phyloP scores from a whole-genome alignment of 352 stramenopile genomes.

The Globisporangium apiculatum region DNA sequence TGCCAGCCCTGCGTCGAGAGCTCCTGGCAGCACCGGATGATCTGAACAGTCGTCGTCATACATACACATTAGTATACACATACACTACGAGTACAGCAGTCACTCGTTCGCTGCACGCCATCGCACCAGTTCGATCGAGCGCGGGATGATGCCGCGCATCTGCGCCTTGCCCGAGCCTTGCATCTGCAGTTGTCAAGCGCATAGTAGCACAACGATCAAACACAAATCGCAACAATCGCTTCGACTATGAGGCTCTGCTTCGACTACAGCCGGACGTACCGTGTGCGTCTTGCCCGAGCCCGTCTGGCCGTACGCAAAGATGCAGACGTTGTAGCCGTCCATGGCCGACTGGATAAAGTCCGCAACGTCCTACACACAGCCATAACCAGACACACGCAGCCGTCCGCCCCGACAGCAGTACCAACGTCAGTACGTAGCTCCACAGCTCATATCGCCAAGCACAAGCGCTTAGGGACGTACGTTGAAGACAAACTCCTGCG shows the following conservation, averaged over 20 bases:
- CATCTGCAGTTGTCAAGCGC: conserved; percentile 58
- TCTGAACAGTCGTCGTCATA: conserved; percentile 16
- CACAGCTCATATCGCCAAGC: too few species aligned
- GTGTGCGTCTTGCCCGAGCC: conserved; percentile 97
- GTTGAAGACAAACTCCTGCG: conserved; percentile 95
- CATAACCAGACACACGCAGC: too few species aligned
- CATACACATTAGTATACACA: not conserved
- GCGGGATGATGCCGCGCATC: conserved; percentile 98
- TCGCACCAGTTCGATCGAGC: conserved; percentile 87
- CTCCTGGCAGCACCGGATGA: conserved; percentile 71
- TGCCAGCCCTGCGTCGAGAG: conserved; percentile 88
- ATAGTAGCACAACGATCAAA: not conserved
- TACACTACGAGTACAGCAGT: not conserved
- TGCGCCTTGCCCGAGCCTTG: conserved; percentile 93
- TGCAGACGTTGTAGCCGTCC: conserved; percentile 98
- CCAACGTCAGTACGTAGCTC: not conserved
- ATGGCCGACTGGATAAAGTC: conserved; percentile 90
- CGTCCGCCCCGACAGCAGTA: not conserved
- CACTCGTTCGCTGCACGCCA: too few species aligned
- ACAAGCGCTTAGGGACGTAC: conserved; percentile 1
- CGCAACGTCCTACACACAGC: conserved; percentile 51
- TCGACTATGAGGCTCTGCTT: too few species aligned
- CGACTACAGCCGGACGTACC: conserved; percentile 9
- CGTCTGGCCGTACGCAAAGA: conserved; percentile 98
- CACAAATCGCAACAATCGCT: not conserved